Percentiles rank a stretch among this genome's conserved stretches.
These are phyloP conservation scores for Adansonia rubrostipa DNA, from an alignment of 441 rosid genomes.

Conservation along the genomic window DNA sequence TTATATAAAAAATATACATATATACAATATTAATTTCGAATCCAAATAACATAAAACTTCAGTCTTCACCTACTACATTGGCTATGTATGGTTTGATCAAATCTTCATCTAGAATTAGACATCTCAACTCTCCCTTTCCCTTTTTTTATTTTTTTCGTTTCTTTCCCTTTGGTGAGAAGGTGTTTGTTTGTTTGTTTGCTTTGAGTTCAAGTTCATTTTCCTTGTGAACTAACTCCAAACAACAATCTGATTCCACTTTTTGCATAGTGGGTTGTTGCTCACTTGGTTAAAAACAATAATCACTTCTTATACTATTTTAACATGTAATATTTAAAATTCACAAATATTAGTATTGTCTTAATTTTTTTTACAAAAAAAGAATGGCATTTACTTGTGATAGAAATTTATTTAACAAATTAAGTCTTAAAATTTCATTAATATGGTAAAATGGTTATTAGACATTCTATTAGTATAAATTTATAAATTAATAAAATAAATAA, in stretches of 20 bases:
- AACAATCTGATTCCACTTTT: background rate
- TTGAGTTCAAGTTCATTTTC: conserved; percentile 25
- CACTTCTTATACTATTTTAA: background rate
- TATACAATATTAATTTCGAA: too few species aligned
- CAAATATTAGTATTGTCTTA: background rate
- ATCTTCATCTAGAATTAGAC: conserved; percentile 18
- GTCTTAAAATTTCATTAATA: background rate
- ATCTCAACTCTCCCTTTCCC: conserved; percentile 21
- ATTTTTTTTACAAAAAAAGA: too few species aligned
- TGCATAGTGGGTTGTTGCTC: background rate
- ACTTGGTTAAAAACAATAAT: background rate
- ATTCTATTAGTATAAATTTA: background rate
- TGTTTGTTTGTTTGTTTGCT: conserved; percentile 22
- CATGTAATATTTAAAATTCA: background rate
- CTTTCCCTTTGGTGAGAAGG: conserved; percentile 3
- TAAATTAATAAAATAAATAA: background rate
- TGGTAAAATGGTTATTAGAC: background rate
- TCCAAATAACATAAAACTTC: background rate
- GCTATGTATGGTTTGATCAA: background rate
- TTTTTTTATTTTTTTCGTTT: background rate
- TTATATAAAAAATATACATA: too few species aligned
- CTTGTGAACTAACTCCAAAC: conserved; percentile 7
- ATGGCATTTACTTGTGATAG: too few species aligned
- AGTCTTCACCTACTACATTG: conserved; percentile 20
- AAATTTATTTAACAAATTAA: background rate